phyloP scores from a whole-genome alignment of 2,329 filamentous ascomycete genomes.

The Dactylonectria macrodidyma region DNA sequence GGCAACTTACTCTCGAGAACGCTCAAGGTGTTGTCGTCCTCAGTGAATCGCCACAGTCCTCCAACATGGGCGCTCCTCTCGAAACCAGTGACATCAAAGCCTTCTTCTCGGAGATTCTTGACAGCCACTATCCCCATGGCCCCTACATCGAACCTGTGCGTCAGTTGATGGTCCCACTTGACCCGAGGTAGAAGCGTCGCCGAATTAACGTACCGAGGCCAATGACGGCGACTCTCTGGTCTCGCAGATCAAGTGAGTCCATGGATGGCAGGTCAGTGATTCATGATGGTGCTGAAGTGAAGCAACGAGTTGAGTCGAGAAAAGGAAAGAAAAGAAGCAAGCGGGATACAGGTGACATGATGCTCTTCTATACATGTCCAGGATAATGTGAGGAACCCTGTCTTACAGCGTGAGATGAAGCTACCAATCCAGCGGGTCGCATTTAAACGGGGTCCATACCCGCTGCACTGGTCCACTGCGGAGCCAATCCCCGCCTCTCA shows the following conservation, averaged over 20 bases:
- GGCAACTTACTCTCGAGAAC: conserved; percentile 52
- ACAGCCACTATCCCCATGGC: conserved; percentile 56
- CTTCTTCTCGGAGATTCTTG: conserved; percentile 61
- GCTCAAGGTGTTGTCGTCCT: conserved; percentile 52
- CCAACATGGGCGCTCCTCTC: conserved; percentile 59
- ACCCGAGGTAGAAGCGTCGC: neutral
- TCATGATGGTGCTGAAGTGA: conserved; percentile 9
- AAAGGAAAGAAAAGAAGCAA: conserved; percentile 1
- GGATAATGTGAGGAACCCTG: conserved; percentile 13
- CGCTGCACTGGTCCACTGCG: conserved; percentile 10
- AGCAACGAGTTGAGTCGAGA: neutral
- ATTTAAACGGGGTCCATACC: neutral
- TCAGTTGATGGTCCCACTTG: neutral
- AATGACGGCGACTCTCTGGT: conserved; percentile 35
- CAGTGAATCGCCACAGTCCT: conserved; percentile 60
- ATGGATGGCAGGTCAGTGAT: conserved; percentile 5
- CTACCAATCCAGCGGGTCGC: neutral
- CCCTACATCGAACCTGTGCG: conserved; percentile 41
- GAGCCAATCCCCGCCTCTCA: conserved; percentile 20
- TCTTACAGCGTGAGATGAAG: conserved; percentile 7
- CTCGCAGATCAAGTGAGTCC: conserved; percentile 23
- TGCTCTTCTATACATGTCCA: neutral
- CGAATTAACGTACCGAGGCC: conserved; percentile 31
- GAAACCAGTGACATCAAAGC: conserved; percentile 60
- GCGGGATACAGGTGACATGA: conserved; percentile 19